phyloP scores from a whole-genome alignment of 202 grass and related monocot species.

The Dendrocalamus latiflorus region DNA sequence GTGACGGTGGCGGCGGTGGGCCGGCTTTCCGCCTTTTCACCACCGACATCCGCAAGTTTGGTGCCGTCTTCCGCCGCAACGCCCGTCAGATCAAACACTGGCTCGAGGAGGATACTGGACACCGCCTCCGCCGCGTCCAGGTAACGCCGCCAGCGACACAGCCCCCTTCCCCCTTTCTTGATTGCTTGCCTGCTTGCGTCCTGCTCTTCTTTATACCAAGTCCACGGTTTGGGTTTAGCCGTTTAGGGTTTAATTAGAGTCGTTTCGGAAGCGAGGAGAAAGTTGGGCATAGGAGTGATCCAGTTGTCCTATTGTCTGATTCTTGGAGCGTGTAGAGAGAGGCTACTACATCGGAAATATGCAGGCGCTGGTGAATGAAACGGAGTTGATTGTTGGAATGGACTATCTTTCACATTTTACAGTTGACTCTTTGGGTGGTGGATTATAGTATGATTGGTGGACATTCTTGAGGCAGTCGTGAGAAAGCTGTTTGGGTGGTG shows the following conservation, averaged over 20 bases:
- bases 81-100: slow-evolving; percentile 77
- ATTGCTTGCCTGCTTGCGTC: neutral
- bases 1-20: slow-evolving; percentile 66
- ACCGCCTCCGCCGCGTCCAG: slow-evolving; percentile 57
- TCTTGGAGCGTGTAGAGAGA: too few species aligned
- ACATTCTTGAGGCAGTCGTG: neutral
- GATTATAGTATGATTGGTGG: neutral
- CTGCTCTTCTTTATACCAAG: neutral
- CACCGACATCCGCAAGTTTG: slow-evolving; percentile 75
- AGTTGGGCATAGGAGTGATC: neutral
- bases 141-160: slow-evolving; percentile 14
- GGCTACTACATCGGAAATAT: neutral
- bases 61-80: slow-evolving; percentile 75
- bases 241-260: neutral
- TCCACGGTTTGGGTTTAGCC: neutral
- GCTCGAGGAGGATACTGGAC: slow-evolving; percentile 83
- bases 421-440: slow-evolving; percentile 1
- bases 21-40: slow-evolving; percentile 68
- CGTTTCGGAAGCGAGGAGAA: neutral
- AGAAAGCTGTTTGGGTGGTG: neutral
- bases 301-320: neutral
- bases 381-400: neutral
- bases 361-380: neutral
- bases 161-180: neutral
- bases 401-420: neutral